Conservation (phyloP, 2,329 filamentous ascomycete genomes). For the Fragosphaeria purpurea region DNA sequence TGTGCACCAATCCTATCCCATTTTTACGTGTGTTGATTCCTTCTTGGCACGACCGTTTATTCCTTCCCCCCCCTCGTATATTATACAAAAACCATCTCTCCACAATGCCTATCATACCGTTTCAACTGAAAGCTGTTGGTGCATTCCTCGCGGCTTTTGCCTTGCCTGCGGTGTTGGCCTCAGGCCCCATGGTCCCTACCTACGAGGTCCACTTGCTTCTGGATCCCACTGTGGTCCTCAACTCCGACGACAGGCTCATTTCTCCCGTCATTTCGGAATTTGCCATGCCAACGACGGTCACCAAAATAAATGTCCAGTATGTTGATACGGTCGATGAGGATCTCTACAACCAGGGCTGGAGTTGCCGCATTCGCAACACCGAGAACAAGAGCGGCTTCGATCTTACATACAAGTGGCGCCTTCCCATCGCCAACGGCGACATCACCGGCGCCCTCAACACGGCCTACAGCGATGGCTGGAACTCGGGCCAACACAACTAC, state of each 20-base stretch:
- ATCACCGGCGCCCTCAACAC: constrained; percentile 21
- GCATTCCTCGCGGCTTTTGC: not conserved
- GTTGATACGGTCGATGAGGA: constrained; percentile 23
- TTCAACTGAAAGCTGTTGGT: not conserved
- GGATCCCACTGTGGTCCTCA: constrained; percentile 22
- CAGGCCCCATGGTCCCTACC: constrained; percentile 18
- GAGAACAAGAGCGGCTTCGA: constrained; percentile 23
- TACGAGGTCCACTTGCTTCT: constrained; percentile 26
- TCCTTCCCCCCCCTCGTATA: too few species aligned
- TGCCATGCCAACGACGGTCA: constrained; percentile 19
- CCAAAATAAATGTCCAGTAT: constrained; percentile 28
- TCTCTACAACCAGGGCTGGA: constrained; percentile 25
- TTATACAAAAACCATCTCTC: too few species aligned
- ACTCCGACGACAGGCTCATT: constrained; percentile 20
- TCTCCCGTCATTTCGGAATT: constrained; percentile 21
- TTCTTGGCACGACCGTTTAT: too few species aligned
- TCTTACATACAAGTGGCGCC: constrained; percentile 30
- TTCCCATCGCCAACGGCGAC: constrained; percentile 18
- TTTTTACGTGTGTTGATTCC: too few species aligned
- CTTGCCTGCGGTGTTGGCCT: not conserved
- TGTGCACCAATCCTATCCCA: too few species aligned
- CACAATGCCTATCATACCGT: too few species aligned
- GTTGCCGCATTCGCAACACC: constrained; percentile 25
- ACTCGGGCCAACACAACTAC: constrained; percentile 20
- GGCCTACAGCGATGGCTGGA: constrained; percentile 24